Evolutionary conservation across 768 basidiomycete genomes (phyloP), one percentile per base, ranked within the genome.

Genomic region (Imleria badia): DNA sequence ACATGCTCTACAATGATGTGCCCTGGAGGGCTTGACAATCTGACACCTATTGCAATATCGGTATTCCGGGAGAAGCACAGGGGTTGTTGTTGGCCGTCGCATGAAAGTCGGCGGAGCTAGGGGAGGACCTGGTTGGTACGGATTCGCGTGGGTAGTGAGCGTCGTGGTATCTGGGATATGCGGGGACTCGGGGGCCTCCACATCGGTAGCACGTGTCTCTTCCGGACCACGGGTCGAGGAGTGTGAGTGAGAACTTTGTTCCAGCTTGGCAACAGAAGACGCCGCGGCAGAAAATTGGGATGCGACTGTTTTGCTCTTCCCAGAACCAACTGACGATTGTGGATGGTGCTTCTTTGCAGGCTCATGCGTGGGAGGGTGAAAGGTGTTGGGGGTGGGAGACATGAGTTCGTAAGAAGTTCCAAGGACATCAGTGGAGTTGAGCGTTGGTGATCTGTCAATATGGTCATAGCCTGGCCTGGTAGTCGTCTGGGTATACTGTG

Each of bases 1-100:
- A 73, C 92, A 94, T 38, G 75, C 73, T 33, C 88, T 76, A 69
- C 91, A 94, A 67, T 94, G 91, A 69, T 94, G 91, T 11, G 89
- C 71, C 39, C 91, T 70, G 54, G 81, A 78, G 0, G 91, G 91
- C 66, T 91, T 93, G 48, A 88, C 71, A 40, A 91, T 76, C 23
- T 72, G 76, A 55, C 91, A 89, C 10, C 66, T 70, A 5, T 59
- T 56, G 66, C 91, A 93, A 66, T 88, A 92, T 40, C 90, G 75
- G 64, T 84, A 76, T 51, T 82, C 82, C 17, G 86, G 84, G 5
- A 76, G 68, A 31, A 92, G 73, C 3, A 84, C 71, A 1, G 82
- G 78, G 12, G 74, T 73, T 12, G 65, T 62, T 5, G 76, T 69
- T 1, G 77, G 79, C 31, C 66, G 59, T 40, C 75, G 59, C 26